Base-by-base conservation (phyloP, 106 monocot species). In the Apostasia ramifera region DNA sequence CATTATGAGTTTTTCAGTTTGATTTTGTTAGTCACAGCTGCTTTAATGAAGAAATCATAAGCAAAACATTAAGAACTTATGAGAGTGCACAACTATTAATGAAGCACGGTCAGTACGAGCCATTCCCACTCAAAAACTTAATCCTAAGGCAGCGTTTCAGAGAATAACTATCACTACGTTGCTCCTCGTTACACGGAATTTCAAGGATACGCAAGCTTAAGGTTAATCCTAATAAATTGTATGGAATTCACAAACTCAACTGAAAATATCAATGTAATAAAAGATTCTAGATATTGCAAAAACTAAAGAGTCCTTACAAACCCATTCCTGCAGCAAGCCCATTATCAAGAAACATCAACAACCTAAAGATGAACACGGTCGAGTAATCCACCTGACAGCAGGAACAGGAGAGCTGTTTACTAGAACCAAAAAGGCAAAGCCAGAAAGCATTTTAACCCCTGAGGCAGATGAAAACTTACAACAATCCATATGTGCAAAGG, bases 301-400 rank as follows among this genome's bases (percentile, higher is more conserved):
- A 7, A 75, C 45, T 4, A 40, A 8, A 38, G 6, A 71, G 42
- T 61, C 37, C 86, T 92, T 89, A 97, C 95, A 97, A 86, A 49
- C 95, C 95, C 95, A 97, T 92, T 84, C 95, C 95, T 11, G 89
- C 84, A 66, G 95, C 88, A 51, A 97, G 86, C 3, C 95, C 86
- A 74, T 92, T 89, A 77, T 97, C 95, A 3, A 89, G 57, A 73
- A 97, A 97, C 95, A 97, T 89, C 56, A 97, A 74, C 61, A 97
- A 61, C 68, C 95, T 84, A 67, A 97, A 97, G 58, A 97, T 74
- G 69, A 97, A 97, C 44, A 97, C 86, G 2, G 85, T 70, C 1
- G 89, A 85, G 69, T 97, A 97, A 71, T 97, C 95, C 76, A 92
- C 92, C 95, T 95, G 80, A 43, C 59, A 80, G 38, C 26, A 66